phyloP scores from a whole-genome alignment of 441 rosid genomes.

The Eutrema salsugineum region DNA sequence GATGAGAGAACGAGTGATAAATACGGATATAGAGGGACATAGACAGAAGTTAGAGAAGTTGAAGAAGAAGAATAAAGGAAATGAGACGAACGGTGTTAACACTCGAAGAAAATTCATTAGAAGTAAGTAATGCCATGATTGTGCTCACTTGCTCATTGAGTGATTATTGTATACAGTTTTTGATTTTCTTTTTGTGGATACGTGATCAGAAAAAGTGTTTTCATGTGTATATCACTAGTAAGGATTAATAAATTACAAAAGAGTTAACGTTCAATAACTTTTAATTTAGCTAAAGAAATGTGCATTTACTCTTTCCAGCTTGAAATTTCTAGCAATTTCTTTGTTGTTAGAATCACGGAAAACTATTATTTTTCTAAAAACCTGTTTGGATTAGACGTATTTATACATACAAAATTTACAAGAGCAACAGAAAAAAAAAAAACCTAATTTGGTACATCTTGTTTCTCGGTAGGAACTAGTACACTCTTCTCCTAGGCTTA shows the following conservation, averaged over 20 bases:
- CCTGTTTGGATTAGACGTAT: background rate
- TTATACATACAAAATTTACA: constrained; percentile 9
- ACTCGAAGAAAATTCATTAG: constrained; percentile 20
- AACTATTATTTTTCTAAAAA: background rate
- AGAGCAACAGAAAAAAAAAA: background rate
- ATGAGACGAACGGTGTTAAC: background rate
- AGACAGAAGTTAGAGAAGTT: constrained; percentile 62
- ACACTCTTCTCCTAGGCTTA: constrained; percentile 20
- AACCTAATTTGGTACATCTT: background rate
- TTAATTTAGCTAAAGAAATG: background rate
- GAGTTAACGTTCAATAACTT: background rate
- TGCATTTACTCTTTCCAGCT: background rate
- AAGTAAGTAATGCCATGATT: constrained; percentile 8
- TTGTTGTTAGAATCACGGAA: background rate
- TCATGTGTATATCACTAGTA: background rate
- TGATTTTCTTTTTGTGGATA: background rate
- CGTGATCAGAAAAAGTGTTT: background rate
- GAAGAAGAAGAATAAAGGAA: constrained; percentile 36
- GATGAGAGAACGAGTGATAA: constrained; percentile 66
- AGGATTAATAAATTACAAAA: background rate
- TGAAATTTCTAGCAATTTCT: background rate
- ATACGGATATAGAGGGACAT: constrained; percentile 66
- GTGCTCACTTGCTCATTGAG: background rate
- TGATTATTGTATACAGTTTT: constrained; percentile 6
- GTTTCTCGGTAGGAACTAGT: constrained; percentile 3